Conservation (phyloP, 306 rosid genomes). For the Mimosa pudica region DNA sequence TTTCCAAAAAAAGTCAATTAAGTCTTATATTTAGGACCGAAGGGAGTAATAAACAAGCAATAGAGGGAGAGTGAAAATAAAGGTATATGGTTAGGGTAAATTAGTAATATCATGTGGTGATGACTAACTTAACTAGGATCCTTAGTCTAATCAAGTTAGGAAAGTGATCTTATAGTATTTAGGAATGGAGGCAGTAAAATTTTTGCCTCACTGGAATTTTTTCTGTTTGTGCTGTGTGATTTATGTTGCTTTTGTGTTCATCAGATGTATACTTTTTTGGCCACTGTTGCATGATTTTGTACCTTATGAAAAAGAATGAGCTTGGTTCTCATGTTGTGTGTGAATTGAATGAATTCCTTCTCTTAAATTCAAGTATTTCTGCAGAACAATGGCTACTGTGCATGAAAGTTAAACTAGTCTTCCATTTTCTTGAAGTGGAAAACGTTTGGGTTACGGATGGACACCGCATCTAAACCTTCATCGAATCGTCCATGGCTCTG, state of each 20-base stretch:
- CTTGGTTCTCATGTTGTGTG: not conserved
- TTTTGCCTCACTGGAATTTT: not conserved
- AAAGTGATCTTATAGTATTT: too few relatives aligned
- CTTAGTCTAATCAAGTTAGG: too few relatives aligned
- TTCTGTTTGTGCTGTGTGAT: not conserved
- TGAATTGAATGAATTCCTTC: not conserved
- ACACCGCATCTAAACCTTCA: constrained; percentile 31
- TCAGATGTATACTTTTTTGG: not conserved
- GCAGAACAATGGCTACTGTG: not conserved
- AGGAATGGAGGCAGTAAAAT: not conserved
- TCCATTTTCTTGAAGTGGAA: constrained; percentile 15
- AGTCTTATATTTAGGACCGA: too few relatives aligned
- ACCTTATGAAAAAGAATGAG: not conserved
- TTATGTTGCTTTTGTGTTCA: not conserved
- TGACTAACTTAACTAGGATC: too few relatives aligned
- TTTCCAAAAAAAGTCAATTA: too few relatives aligned
- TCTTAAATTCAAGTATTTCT: not conserved
- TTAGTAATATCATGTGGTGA: too few relatives aligned
- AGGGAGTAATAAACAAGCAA: too few relatives aligned
- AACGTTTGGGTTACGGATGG: constrained; percentile 41
- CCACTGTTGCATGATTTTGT: not conserved
- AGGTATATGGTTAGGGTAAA: too few relatives aligned
- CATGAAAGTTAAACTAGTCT: not conserved
- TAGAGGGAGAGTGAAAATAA: too few relatives aligned
- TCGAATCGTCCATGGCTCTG: constrained; percentile 63